Evolutionary conservation across 768 basidiomycete species (phyloP), one percentile per base, ranked within the genome.

Genomic region (Mycena polygramma): DNA sequence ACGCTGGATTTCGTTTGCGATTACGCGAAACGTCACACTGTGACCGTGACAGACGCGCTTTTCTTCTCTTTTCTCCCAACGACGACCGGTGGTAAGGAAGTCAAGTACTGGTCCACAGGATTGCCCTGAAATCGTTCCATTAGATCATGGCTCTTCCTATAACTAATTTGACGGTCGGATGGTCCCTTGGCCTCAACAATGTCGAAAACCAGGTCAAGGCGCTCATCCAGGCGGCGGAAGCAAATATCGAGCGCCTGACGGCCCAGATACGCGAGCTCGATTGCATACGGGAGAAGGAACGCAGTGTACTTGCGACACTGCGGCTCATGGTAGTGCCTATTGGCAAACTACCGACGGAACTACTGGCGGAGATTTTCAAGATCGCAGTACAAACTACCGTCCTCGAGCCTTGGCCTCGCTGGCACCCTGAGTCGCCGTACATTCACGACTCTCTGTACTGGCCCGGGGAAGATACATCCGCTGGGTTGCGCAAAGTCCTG

Each of bases 241-340:
- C 62, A 57, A 64, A 69, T 37, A 69, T 69, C 41, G 68, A n/a
- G 57, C 62, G 63, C n/a, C 22, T 69, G 22, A 64, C 62, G 2
- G 55, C 35, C 0, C 54, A 63, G 13, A 64, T 63, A 19, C 30
- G 22, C 46, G 68, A 63, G 24, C 41, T 63, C 11, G 17, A 7
- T 26, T 17, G 9, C n/a, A 37, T 63, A 19, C 68, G 54, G 7
- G 45, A 58, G 35, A 57, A 36, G 43, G 68, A 69, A 39, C 68
- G 49, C 19, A 60, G 57, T 35, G 24, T 59, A 2, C 57, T 64
- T 13, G 68, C 62, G 11, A 48, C 39, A 0, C 55, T 69, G 9
- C 55, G 68, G 11, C 26, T 52, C 1, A 69, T 59, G 57, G 19
- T 69, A 2, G 57, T 60, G 1, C 62, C 62, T 13, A 53, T 69